These are phyloP conservation scores for Picochlorum sp. DNA, from an alignment of 139 green algal genomes.

Conservation along the genomic window DNA sequence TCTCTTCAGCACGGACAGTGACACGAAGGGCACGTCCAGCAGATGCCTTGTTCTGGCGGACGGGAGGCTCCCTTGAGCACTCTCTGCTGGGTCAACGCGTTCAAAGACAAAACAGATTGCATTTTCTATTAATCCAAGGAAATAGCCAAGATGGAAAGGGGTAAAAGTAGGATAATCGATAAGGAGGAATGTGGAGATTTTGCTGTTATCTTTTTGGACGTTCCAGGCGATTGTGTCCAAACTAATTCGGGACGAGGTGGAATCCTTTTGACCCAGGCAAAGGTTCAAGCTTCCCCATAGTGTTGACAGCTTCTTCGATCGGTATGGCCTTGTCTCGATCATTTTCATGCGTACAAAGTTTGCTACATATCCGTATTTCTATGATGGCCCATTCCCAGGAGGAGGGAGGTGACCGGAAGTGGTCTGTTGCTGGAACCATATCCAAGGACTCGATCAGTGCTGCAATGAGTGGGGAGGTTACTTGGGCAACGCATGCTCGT, in stretches of 20 bases:
- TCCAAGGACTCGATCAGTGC: conserved; percentile 45
- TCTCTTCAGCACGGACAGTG: conserved; percentile 48
- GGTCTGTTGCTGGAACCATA: too few relatives aligned
- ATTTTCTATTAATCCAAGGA: conserved; percentile 3
- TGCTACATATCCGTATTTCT: conserved; percentile 40
- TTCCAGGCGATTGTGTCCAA: too few relatives aligned
- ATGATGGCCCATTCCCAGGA: conserved; percentile 58
- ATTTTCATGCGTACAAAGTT: conserved; percentile 1
- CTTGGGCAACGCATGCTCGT: conserved; percentile 50
- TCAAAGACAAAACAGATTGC: not conserved
- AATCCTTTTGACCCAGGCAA: too few relatives aligned
- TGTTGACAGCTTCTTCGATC: too few relatives aligned
- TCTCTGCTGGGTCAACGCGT: too few relatives aligned
- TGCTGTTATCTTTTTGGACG: too few relatives aligned
- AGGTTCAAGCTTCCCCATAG: conserved; percentile 15
- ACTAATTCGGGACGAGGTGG: too few relatives aligned
- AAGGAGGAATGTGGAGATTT: too few relatives aligned
- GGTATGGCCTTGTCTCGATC: not conserved
- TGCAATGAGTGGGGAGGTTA: conserved; percentile 51
- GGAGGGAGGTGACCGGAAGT: conserved; percentile 16
- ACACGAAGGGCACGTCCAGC: conserved; percentile 12
- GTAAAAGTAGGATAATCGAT: not conserved
- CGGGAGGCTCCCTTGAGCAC: too few relatives aligned
- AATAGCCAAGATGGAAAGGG: conserved; percentile 5
- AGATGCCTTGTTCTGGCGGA: too few relatives aligned